These are phyloP conservation scores for Xylaria sp. DNA, from an alignment of 2,329 filamentous ascomycete species.

Conservation along the genomic window DNA sequence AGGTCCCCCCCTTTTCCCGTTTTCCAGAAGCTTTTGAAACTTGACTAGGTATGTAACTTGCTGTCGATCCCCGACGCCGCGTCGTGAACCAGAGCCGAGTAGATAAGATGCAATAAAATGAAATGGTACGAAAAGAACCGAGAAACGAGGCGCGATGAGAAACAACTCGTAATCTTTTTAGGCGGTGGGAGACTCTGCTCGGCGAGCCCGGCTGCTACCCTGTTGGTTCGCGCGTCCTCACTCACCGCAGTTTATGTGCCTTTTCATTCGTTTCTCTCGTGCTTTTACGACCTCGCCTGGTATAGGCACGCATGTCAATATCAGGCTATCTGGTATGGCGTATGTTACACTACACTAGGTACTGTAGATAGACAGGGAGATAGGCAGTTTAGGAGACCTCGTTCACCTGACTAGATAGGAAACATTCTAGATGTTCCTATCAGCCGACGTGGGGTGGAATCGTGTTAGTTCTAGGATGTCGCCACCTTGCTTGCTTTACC, in stretches of 20 bases:
- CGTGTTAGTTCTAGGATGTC: neutral
- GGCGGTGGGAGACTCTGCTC: neutral
- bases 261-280: neutral
- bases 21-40: neutral
- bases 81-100: constrained; percentile 11
- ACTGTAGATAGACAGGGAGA: neutral
- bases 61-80: constrained; percentile 16
- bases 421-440: constrained; percentile 1
- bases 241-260: constrained; percentile 2
- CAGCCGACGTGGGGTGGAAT: constrained; percentile 9
- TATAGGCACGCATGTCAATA: neutral
- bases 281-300: constrained; percentile 13
- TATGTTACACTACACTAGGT: neutral
- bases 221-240: neutral
- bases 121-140: neutral
- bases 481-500: neutral
- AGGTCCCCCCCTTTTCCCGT: neutral
- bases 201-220: constrained; percentile 33
- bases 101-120: no score
- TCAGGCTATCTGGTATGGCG: neutral
- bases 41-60: neutral
- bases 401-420: neutral
- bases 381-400: neutral
- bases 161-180: neutral
- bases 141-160: neutral